A percentile compares a stretch with the other conserved stretches of the same genome.
phyloP scores from a whole-genome alignment of 2,329 filamentous ascomycete genomes.

The Aspergillus pseudoviridinutans region DNA sequence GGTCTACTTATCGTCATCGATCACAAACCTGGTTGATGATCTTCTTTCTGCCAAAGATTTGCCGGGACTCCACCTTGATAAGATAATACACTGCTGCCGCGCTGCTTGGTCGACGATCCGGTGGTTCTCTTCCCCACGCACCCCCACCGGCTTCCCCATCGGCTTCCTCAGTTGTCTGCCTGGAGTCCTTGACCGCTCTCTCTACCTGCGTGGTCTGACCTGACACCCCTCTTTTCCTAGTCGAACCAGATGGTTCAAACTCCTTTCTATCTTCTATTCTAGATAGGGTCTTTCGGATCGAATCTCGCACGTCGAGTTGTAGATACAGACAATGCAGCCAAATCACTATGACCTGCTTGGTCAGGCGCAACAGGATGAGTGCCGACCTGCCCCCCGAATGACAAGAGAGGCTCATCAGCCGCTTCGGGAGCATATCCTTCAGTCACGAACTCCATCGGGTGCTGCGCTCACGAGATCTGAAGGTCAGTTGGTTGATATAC shows the following conservation, averaged over 20 bases:
- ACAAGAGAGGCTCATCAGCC: conserved; percentile 31
- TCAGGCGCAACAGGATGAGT: conserved; percentile 30
- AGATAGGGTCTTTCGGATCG: not conserved
- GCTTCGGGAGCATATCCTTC: conserved; percentile 27
- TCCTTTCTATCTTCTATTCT: not conserved
- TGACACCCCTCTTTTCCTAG: not conserved
- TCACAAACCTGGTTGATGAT: not conserved
- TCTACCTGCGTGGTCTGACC: not conserved
- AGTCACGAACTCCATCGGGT: conserved; percentile 34
- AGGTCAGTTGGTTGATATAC: conserved; percentile 30
- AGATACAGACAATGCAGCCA: conserved; percentile 32
- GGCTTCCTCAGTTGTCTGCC: not conserved
- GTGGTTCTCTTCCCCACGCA: not conserved
- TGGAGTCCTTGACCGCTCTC: not conserved
- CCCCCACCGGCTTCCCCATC: not conserved
- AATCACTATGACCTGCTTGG: conserved; percentile 37
- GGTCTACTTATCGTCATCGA: not conserved
- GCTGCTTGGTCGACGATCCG: not conserved
- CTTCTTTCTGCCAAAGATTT: not conserved
- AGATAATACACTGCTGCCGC: not conserved
- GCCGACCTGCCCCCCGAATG: conserved; percentile 28
- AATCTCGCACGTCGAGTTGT: not conserved
- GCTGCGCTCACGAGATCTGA: conserved; percentile 39
- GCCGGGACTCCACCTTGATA: not conserved
- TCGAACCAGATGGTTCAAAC: not conserved